Conservation (phyloP, 805 yeast genomes). For the Candida montana region DNA sequence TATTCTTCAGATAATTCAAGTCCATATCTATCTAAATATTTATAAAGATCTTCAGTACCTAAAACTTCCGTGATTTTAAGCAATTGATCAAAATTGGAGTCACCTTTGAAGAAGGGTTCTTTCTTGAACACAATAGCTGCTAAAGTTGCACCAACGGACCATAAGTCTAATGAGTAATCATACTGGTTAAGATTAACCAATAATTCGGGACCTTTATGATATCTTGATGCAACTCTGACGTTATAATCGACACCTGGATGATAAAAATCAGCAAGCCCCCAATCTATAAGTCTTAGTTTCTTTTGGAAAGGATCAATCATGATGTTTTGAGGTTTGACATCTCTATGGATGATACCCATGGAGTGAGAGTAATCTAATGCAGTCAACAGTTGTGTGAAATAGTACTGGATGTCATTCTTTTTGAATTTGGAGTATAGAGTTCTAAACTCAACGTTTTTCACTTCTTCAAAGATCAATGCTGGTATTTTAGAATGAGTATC, state of each 20-base stretch:
- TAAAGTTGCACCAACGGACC: slow-evolving; percentile 92
- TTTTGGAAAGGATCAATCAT: slow-evolving; percentile 82
- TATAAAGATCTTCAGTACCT: slow-evolving; percentile 76
- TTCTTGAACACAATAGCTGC: slow-evolving; percentile 87
- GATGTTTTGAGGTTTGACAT: slow-evolving; percentile 92
- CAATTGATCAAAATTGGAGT: slow-evolving; percentile 84
- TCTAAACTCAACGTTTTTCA: slow-evolving; percentile 79
- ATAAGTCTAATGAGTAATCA: slow-evolving; percentile 86
- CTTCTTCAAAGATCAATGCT: slow-evolving; percentile 79
- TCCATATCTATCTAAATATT: slow-evolving; percentile 66
- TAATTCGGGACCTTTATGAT: slow-evolving; percentile 90
- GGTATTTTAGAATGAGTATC: slow-evolving; percentile 81
- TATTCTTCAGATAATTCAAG: slow-evolving; percentile 69
- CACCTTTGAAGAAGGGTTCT: slow-evolving; percentile 92
- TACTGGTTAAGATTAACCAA: slow-evolving; percentile 81
- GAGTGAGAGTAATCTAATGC: slow-evolving; percentile 90
- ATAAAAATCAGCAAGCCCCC: slow-evolving; percentile 95
- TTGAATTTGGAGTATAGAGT: slow-evolving; percentile 74
- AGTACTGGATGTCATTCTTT: slow-evolving; percentile 71
- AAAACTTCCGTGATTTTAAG: slow-evolving; percentile 83
- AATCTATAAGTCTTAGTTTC: slow-evolving; percentile 77
- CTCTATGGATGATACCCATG: slow-evolving; percentile 94
- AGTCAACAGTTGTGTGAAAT: slow-evolving; percentile 72
- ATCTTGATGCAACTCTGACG: slow-evolving; percentile 89
- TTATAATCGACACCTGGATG: slow-evolving; percentile 87